Evolutionary conservation across 2,329 filamentous ascomycete species (phyloP).

Genomic region (Ophiostoma himal-ulmi): DNA sequence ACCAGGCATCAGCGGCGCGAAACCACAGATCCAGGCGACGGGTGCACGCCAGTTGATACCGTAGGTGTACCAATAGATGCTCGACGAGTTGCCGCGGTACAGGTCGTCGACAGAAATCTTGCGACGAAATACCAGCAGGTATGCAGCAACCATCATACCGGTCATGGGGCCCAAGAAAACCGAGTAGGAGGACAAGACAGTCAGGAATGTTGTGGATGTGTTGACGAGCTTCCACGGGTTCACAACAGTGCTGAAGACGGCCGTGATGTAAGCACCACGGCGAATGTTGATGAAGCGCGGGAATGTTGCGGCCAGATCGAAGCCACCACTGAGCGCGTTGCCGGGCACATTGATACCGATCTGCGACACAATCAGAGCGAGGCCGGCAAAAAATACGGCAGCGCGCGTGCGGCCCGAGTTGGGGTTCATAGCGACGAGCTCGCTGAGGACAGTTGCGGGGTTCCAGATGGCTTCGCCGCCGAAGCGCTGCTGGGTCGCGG

Average conservation of each 20-base stretch:
- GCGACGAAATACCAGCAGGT: slow-evolving; percentile 1
- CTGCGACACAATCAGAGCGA: slow-evolving; percentile 9
- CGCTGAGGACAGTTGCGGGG: neutral
- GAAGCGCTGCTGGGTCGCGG: slow-evolving; percentile 7
- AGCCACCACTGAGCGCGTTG: slow-evolving; percentile 9
- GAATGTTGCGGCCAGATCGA: slow-evolving; percentile 3
- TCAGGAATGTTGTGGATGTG: slow-evolving; percentile 1
- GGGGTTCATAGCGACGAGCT: slow-evolving; percentile 1
- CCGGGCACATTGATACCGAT: slow-evolving; percentile 7
- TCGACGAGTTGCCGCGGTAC: neutral
- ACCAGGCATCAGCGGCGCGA: slow-evolving; percentile 8
- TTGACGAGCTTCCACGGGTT: slow-evolving; percentile 14
- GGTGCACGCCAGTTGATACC: slow-evolving; percentile 12
- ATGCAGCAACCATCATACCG: slow-evolving; percentile 11
- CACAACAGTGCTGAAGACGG: neutral
- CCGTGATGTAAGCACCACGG: slow-evolving; percentile 1
- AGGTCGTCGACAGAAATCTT: slow-evolving; percentile 14
- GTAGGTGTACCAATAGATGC: slow-evolving; percentile 11
- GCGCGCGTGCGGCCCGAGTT: slow-evolving; percentile 4
- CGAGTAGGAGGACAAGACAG: slow-evolving; percentile 8
- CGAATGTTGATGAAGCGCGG: slow-evolving; percentile 13
- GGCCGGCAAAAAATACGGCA: neutral
- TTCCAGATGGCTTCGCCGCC: slow-evolving; percentile 13
- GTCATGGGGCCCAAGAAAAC: slow-evolving; percentile 11
- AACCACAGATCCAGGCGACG: neutral